Conservation (phyloP, 164 flowering plant genomes). For the Magnolia sinica region DNA sequence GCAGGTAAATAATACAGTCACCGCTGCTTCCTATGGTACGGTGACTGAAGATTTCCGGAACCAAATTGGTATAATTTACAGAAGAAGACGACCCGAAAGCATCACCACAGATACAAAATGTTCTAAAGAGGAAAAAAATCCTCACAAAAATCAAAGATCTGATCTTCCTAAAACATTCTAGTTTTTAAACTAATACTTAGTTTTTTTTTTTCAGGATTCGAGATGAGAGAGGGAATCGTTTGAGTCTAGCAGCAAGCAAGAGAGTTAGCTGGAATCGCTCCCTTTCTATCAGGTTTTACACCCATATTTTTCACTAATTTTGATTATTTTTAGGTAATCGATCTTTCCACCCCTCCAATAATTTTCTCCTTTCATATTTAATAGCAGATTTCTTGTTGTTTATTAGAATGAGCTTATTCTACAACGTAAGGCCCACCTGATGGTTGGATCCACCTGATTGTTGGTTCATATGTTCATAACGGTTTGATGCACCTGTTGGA, state of each 20-base stretch:
- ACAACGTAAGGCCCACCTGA: too few species aligned
- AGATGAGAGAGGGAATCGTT: conserved; percentile 25
- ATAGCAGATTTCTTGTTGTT: too few species aligned
- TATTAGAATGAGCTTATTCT: too few species aligned
- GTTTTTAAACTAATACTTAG: not conserved
- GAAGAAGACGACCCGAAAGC: conserved; percentile 32
- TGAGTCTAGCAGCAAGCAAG: conserved; percentile 38
- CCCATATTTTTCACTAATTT: not conserved
- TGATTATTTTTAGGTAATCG: not conserved
- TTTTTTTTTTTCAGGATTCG: conserved; percentile 22
- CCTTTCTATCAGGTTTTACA: conserved; percentile 69
- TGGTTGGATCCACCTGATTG: too few species aligned
- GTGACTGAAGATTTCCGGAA: conserved; percentile 18
- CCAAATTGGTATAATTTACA: conserved; percentile 35
- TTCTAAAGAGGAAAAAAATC: not conserved
- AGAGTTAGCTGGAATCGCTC: conserved; percentile 87
- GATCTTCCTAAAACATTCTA: not conserved
- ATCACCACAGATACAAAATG: conserved; percentile 9
- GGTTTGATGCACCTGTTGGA: too few species aligned
- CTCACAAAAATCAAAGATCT: not conserved
- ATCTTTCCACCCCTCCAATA: not conserved
- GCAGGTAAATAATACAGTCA: too few species aligned
- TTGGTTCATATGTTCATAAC: too few species aligned
- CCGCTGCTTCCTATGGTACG: too few species aligned
- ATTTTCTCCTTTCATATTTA: too few species aligned